phyloP scores from a whole-genome alignment of 768 basidiomycete genomes.

The Harrya chromipes region DNA sequence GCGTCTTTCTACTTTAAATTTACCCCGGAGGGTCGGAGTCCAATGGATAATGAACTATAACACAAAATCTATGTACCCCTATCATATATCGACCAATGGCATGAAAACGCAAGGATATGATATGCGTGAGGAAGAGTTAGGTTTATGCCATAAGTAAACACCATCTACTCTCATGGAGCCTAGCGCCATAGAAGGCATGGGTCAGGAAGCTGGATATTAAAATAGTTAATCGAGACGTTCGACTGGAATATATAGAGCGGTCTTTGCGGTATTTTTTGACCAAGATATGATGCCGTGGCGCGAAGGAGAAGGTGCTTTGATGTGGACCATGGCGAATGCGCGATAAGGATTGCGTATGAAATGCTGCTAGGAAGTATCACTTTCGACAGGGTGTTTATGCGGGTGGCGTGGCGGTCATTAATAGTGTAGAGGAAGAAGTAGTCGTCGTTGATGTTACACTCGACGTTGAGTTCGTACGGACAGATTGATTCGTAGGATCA shows the following conservation, averaged over 20 bases:
- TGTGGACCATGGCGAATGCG: slow-evolving; percentile 8
- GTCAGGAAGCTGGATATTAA: slow-evolving; percentile 20
- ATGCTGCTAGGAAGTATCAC: slow-evolving; percentile 2
- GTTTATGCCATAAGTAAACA: slow-evolving; percentile 17
- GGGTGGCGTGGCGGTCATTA: slow-evolving; percentile 20
- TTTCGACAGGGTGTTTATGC: slow-evolving; percentile 13
- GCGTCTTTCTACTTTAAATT: slow-evolving; percentile 3
- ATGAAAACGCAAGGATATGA: slow-evolving; percentile 1
- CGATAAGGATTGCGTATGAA: slow-evolving; percentile 6
- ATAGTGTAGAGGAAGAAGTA: slow-evolving; percentile 17
- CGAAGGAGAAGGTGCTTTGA: neutral
- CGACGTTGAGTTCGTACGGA: slow-evolving; percentile 21
- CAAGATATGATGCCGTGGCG: slow-evolving; percentile 7
- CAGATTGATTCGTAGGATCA: slow-evolving; percentile 20
- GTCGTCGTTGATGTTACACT: slow-evolving; percentile 14
- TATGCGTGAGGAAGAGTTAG: slow-evolving; percentile 5
- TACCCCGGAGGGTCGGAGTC: slow-evolving; percentile 5
- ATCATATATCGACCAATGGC: slow-evolving; percentile 10
- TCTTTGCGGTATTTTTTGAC: slow-evolving; percentile 17
- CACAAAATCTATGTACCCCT: slow-evolving; percentile 13
- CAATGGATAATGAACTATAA: slow-evolving; percentile 26
- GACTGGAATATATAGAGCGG: slow-evolving; percentile 23
- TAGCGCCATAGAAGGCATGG: slow-evolving; percentile 8
- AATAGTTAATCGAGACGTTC: slow-evolving; percentile 15
- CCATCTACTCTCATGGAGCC: slow-evolving; percentile 12